Base-by-base conservation (phyloP, 306 rosid genomes). In the Castanea sativa region DNA sequence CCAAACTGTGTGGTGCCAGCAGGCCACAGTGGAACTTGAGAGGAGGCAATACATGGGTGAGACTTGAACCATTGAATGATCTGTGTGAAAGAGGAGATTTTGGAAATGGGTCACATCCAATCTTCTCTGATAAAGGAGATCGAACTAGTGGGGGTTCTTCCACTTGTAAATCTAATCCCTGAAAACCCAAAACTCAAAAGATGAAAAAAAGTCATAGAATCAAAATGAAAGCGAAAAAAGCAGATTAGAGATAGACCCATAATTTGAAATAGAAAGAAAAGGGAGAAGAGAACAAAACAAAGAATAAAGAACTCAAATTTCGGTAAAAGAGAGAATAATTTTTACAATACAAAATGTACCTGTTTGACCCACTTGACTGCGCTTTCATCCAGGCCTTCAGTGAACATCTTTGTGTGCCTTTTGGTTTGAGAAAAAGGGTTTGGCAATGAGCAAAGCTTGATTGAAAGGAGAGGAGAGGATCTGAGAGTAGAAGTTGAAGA, bases 361-460 rank as follows among this genome's bases (percentile, higher is more conserved):
- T 89, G 90, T 5, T 95, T 93, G 83, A 95, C 86, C 99, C 99
- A 95, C 77, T 89, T 77, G 75, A 95, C 88, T 1, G 99, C 98
- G 77, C 43, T 91, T 80, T 95, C 98, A 79, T 95, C 99, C 0
- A 95, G 92, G 45, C 99, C 99, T 82, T 95, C 88, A 0, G 97
- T 91, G 89, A 95, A 95, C 99, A 92, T 94, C 53, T 43, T 82
- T 14, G 60, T 52, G 73, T 74, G 49, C 5, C 15, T 61, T 29
- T 43, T 13, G 8, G 33, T 25, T 5, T 43, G 60, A 72, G 56
- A 52, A 6, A 51, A 58, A 57, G 51, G 73, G 52, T 33, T 3
- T 20, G 27, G 65, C 1, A 35, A 6, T 35, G 7, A 33, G 38
- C 41, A 45, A 51, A 9, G 35, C 71, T 45, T 45, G 14, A 45